Evolutionary conservation across 768 basidiomycete genomes (phyloP), one percentile per base, ranked within the genome.

Genomic region (Saitozyma sp.): DNA sequence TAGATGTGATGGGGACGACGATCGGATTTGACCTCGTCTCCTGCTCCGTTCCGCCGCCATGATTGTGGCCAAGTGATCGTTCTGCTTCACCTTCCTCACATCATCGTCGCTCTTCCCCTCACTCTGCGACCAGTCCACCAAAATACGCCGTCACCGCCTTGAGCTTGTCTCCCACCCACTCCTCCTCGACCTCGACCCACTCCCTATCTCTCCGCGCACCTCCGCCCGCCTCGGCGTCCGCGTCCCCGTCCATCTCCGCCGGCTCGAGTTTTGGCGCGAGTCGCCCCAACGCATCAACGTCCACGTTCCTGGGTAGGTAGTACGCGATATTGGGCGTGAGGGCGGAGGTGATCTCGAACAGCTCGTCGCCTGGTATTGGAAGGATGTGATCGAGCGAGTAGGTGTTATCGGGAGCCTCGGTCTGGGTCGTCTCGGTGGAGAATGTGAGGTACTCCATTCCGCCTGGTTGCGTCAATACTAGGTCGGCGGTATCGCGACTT

Each of bases 121-220:
- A 46, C 9, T 51, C 63, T 14, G 61, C 60, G 4, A 74, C 89
- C 49, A 97, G 80, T 11, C 91, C 91, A 8, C 95, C 95, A 79
- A 88, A 96, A 78, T 96, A 95, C 76, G 91, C 93, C 0, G 92
- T 96, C 56, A 98, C 80, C 0, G 94, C 95, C 75, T 97, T 98
- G 50, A 98, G 80, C 82, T 95, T 95, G 9, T 83, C 83, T 2
- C 92, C 89, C 88, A 91, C 95, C 93, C 92, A 97, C 77, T 91
- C 91, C 79, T 98, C 95, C 75, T 98, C 93, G 8, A 97, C 84
- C 79, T 97, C 95, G 9, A 95, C 84, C 78, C 79, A 82, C 78
- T 92, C 91, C 45, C 54, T 56, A 14, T 66, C 56, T 42, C 66
- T 56, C 11, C 56, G 14, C 17, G 16, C 56, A 16, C 11, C 60